A percentile compares a stretch with the other conserved stretches of the same genome.
phyloP scores from a whole-genome alignment of 2,329 filamentous ascomycete genomes.

The Monilinia vaccinii-corymbosi region DNA sequence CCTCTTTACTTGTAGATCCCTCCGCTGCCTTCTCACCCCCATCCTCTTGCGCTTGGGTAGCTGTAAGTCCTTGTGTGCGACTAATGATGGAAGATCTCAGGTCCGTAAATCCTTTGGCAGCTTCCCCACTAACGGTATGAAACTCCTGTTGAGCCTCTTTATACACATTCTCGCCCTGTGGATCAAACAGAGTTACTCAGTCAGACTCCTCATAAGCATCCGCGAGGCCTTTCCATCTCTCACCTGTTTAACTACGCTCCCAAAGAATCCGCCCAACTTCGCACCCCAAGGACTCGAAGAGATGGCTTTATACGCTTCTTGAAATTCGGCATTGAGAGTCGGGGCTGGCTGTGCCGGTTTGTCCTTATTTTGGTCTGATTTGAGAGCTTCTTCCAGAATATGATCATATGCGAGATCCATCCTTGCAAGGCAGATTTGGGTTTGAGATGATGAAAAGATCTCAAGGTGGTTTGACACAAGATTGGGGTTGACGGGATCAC shows the following conservation, averaged over 20 bases:
- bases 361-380: constrained; percentile 42
- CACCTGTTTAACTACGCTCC: constrained; percentile 88
- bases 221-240: constrained; percentile 17
- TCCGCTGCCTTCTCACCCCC: constrained; percentile 18
- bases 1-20: constrained; percentile 17
- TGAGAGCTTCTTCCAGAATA: constrained; percentile 73
- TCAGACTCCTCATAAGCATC: background rate
- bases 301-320: constrained; percentile 92
- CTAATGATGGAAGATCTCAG: constrained; percentile 59
- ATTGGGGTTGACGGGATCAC: no score
- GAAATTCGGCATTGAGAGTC: constrained; percentile 76
- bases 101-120: constrained; percentile 68
- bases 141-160: constrained; percentile 83
- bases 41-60: constrained; percentile 30
- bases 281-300: constrained; percentile 87
- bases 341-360: constrained; percentile 36
- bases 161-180: constrained; percentile 69
- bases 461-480: background rate
- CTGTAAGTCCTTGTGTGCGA: constrained; percentile 64
- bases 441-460: background rate
- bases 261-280: constrained; percentile 78
- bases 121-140: constrained; percentile 68
- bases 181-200: background rate
- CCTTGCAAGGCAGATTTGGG: background rate
- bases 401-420: constrained; percentile 99